Evolutionary conservation across 495 filamentous ascomycete genomes (phyloP), one percentile per base, ranked within the genome.

Genomic region (Letharia columbiana): DNA sequence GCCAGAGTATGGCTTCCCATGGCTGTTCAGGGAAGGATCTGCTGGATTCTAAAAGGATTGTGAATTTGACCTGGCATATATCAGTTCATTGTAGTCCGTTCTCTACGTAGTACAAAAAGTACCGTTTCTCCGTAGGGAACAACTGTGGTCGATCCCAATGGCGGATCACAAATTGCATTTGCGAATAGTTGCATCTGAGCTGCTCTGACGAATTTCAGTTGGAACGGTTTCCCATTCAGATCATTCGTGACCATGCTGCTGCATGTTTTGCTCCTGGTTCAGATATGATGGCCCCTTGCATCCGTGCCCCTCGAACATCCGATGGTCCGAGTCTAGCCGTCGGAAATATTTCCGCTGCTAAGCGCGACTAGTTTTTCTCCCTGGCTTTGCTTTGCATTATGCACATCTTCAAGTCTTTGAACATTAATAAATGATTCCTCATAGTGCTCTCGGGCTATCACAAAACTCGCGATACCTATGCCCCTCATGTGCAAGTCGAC

Each of bases 1-100:
- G 84, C 91, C 91, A 96, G 2, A 96, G 77, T 42, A 86, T 81
- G 9, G 89, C 81, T 71, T 94, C 82, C 88, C 89, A 95, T 49
- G 75, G 66, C 68, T 87, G 81, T 10, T 82, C 71, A 2, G 79
- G 78, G 42, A 84, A 79, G 60, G 75, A 77, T 44, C 72, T 79
- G 56, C 82, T 85, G 33, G 85, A 83, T 66, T 91, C 89, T 40
- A 96, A 77, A n/a, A 91, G 75, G 20, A 90, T 89, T 20, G 83
- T 86, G 67, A 94, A 88, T 4, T 71, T 71, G 17, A 89, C 77
- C 77, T 83, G 67, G 20, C 60, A 28, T 13, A 20, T 45, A 59
- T 70, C 28, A 69, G 42, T 64, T 20, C 4, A 42, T 37, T 63
- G n/a, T 28, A 8, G 56, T 28, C 5, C 11, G 15, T 58, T 52